A percentile compares a stretch with the other conserved stretches of the same genome.
Evolutionary conservation across 768 basidiomycete genomes (phyloP).

Genomic region (Lactifluus volemus): DNA sequence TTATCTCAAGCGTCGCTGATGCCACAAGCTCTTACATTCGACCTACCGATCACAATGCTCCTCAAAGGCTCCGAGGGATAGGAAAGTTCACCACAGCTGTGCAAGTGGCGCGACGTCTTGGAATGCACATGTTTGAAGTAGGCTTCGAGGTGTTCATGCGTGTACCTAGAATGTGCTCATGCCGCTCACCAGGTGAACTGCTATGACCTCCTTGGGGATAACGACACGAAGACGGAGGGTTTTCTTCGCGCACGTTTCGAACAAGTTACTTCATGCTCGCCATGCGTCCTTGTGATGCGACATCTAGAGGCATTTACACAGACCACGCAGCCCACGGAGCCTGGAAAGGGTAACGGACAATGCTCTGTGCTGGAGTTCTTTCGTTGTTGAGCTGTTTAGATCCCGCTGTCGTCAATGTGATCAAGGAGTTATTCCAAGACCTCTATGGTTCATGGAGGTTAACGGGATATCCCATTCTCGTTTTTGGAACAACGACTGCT

Average conservation of each 20-base stretch:
- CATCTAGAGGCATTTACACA: conserved; percentile 74
- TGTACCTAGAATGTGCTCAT: background rate
- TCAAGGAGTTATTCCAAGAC: conserved; percentile 57
- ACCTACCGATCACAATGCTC: conserved; percentile 61
- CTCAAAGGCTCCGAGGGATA: conserved; percentile 72
- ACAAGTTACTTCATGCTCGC: conserved; percentile 67
- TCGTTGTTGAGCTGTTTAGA: conserved; percentile 33
- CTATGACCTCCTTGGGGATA: conserved; percentile 75
- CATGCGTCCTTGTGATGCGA: conserved; percentile 74
- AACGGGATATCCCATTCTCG: conserved; percentile 62
- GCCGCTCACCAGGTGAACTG: conserved; percentile 60
- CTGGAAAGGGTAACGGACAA: conserved; percentile 48
- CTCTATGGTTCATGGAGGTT: conserved; percentile 47
- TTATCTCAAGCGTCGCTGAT: conserved; percentile 53
- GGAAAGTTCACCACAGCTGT: conserved; percentile 69
- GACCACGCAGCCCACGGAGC: conserved; percentile 53
- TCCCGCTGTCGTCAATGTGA: conserved; percentile 42
- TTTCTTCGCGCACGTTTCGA: conserved; percentile 66
- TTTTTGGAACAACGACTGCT: conserved; percentile 67
- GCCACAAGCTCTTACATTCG: conserved; percentile 47
- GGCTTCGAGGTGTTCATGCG: background rate
- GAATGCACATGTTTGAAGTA: conserved; percentile 77
- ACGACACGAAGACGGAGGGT: conserved; percentile 64
- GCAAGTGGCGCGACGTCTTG: conserved; percentile 50
- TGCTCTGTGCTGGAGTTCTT: background rate